Evolutionary conservation across 2,329 filamentous ascomycete genomes (phyloP).

Genomic region (Cladosporium sp.): DNA sequence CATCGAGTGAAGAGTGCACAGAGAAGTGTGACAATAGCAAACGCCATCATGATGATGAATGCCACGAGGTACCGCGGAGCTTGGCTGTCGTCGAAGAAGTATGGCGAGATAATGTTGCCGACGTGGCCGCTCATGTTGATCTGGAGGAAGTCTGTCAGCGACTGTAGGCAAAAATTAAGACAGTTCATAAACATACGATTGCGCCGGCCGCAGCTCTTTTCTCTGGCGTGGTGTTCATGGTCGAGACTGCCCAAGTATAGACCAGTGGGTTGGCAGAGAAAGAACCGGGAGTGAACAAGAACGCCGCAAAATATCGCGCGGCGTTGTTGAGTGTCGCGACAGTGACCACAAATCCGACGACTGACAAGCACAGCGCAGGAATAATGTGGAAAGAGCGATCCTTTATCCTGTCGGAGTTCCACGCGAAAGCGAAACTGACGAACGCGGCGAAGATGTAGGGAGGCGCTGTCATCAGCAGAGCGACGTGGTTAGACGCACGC

Average conservation of each 20-base stretch:
- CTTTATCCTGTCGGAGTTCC: conserved; percentile 16
- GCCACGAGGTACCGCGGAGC: conserved; percentile 19
- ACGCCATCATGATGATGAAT: conserved; percentile 23
- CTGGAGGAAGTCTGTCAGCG: conserved; percentile 38
- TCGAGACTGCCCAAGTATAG: conserved; percentile 41
- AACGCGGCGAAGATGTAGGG: conserved; percentile 58
- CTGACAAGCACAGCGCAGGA: conserved; percentile 1
- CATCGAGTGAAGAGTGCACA: conserved; percentile 16
- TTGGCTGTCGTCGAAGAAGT: conserved; percentile 38
- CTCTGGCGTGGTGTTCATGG: conserved; percentile 42
- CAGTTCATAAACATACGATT: conserved; percentile 39
- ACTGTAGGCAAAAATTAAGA: conserved; percentile 34
- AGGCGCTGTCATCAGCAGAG: conserved; percentile 53
- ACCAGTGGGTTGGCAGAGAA: conserved; percentile 42
- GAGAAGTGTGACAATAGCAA: conserved; percentile 4
- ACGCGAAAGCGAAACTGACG: conserved; percentile 3
- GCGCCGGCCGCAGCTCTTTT: conserved; percentile 42
- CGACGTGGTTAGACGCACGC: not conserved
- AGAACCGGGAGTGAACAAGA: conserved; percentile 39
- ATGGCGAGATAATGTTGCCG: conserved; percentile 45
- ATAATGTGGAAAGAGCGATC: conserved; percentile 11
- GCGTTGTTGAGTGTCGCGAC: conserved; percentile 8
- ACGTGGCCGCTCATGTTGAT: conserved; percentile 44
- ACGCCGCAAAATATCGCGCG: conserved; percentile 35
- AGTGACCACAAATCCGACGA: conserved; percentile 13